phyloP scores from a whole-genome alignment of 345 rosid genomes.

The Syzygium grande region DNA sequence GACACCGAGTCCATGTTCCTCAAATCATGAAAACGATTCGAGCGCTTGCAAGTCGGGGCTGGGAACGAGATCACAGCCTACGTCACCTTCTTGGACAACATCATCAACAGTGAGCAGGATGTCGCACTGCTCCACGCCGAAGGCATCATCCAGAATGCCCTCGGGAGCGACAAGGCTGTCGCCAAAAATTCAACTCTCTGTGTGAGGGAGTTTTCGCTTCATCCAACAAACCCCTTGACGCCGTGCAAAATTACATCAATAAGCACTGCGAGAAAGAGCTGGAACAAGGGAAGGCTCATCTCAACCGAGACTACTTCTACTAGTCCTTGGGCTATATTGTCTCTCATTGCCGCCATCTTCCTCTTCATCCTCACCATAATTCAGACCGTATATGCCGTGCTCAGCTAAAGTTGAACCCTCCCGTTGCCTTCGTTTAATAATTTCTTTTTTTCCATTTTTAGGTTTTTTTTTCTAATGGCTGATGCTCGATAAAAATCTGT shows the following conservation, averaged over 20 bases:
- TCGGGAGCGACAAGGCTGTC: constrained; percentile 39
- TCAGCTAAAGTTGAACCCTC: too few relatives aligned
- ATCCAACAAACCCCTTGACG: constrained; percentile 10
- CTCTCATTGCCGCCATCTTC: constrained; percentile 26
- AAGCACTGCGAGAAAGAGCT: too few relatives aligned
- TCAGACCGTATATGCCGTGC: constrained; percentile 2
- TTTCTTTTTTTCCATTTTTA: too few relatives aligned
- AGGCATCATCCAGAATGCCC: constrained; percentile 31
- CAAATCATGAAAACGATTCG: constrained; percentile 7
- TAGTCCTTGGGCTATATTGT: constrained; percentile 40
- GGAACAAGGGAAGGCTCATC: too few relatives aligned
- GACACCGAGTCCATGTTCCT: neutral
- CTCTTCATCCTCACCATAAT: constrained; percentile 33
- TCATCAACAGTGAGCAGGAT: constrained; percentile 31
- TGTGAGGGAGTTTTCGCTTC: constrained; percentile 24
- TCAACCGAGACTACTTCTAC: too few relatives aligned
- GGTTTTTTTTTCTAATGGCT: too few relatives aligned
- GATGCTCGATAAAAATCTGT: too few relatives aligned
- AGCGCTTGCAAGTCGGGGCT: constrained; percentile 18
- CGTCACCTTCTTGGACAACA: constrained; percentile 33
- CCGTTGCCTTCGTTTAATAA: too few relatives aligned
- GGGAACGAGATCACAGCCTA: constrained; percentile 32
- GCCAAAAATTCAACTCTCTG: constrained; percentile 32
- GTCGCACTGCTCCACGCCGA: constrained; percentile 25
- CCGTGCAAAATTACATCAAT: constrained; percentile 19